Percentiles rank a stretch among this genome's conserved stretches.
Conservation (phyloP, 495 filamentous ascomycete species). For the Penicillium macrosclerotiorum region DNA sequence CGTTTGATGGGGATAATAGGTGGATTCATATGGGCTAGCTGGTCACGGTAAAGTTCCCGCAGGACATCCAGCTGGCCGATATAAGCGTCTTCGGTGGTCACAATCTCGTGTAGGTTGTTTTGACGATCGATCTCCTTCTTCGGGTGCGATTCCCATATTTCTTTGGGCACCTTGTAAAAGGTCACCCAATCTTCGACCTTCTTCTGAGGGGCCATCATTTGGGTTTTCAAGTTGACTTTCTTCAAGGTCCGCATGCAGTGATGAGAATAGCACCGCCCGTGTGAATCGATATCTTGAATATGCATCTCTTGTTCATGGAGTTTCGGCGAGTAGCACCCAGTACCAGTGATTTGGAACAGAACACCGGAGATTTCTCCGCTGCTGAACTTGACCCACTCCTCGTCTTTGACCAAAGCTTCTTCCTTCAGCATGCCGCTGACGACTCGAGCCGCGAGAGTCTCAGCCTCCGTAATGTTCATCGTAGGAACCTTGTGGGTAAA, state of each 20-base stretch:
- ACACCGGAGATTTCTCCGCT: slow-evolving; percentile 76
- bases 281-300: slow-evolving; percentile 59
- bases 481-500: slow-evolving; percentile 97
- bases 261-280: slow-evolving; percentile 84
- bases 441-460: slow-evolving; percentile 76
- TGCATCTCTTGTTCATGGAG: slow-evolving; percentile 81
- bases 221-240: slow-evolving; percentile 81
- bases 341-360: slow-evolving; percentile 88
- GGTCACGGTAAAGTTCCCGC: slow-evolving; percentile 81
- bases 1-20: slow-evolving; percentile 75
- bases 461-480: slow-evolving; percentile 98
- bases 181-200: slow-evolving; percentile 84
- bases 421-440: slow-evolving; percentile 78
- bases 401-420: slow-evolving; percentile 78
- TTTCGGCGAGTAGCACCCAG: slow-evolving; percentile 83
- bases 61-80: slow-evolving; percentile 86
- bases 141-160: slow-evolving; percentile 60
- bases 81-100: slow-evolving; percentile 87
- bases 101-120: slow-evolving; percentile 93
- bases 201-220: slow-evolving; percentile 63
- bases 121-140: slow-evolving; percentile 93
- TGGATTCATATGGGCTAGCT: slow-evolving; percentile 68
- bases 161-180: slow-evolving; percentile 83
- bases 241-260: slow-evolving; percentile 93
- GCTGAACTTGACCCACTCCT: slow-evolving; percentile 97